Percentiles rank a stretch among this genome's conserved stretches.
These are phyloP conservation scores for Candida morakotiae DNA, from an alignment of 805 yeast species.

Conservation along the genomic window DNA sequence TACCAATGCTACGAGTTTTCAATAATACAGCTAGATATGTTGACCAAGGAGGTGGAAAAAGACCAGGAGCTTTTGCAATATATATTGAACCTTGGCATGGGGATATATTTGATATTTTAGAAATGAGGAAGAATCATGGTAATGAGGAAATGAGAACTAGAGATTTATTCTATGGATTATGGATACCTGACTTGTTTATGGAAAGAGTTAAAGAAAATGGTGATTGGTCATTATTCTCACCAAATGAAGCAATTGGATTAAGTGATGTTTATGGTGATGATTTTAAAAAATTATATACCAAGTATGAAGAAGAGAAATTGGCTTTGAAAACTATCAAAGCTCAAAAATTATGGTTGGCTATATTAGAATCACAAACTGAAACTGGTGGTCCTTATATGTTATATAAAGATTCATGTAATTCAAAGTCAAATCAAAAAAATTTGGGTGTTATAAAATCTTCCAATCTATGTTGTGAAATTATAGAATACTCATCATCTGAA, in stretches of 20 bases:
- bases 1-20: constrained; percentile 95
- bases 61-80: constrained; percentile 96
- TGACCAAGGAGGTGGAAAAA: constrained; percentile 96
- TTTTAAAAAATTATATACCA: constrained; percentile 65
- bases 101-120: constrained; percentile 82
- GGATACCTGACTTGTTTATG: constrained; percentile 97
- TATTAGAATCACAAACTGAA: constrained; percentile 88
- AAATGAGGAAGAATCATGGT: constrained; percentile 89
- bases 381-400: constrained; percentile 95
- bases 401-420: constrained; percentile 88
- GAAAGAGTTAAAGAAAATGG: constrained; percentile 72
- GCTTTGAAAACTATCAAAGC: constrained; percentile 70
- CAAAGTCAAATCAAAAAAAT: constrained; percentile 85
- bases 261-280: constrained; percentile 81
- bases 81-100: constrained; percentile 97
- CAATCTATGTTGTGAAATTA: constrained; percentile 90
- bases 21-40: constrained; percentile 96
- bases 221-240: constrained; percentile 89
- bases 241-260: constrained; percentile 84
- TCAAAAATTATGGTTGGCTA: constrained; percentile 86
- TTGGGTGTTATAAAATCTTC: constrained; percentile 91
- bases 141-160: constrained; percentile 92
- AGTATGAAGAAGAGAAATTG: constrained; percentile 68
- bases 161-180: constrained; percentile 86
- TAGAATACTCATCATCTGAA: constrained; percentile 86